A percentile compares a stretch with the other conserved stretches of the same genome.
Evolutionary conservation across 306 rosid species (phyloP).

Genomic region (Vigna hirtella): DNA sequence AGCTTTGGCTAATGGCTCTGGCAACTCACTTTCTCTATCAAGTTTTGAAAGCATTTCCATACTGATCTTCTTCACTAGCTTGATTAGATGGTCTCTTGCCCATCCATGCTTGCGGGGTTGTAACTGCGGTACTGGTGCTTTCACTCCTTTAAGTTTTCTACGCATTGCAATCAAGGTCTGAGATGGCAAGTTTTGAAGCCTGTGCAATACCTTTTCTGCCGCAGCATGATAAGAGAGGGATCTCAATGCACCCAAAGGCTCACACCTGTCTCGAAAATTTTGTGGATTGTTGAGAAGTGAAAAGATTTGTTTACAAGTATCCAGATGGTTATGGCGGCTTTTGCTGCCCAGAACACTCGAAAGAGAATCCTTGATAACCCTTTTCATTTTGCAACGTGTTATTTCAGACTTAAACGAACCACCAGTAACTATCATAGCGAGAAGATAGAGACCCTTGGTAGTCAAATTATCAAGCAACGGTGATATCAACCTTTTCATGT

Average conservation of each 20-base stretch:
- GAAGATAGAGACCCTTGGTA: constrained; percentile 67
- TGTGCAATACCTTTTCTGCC: constrained; percentile 51
- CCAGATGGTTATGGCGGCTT: constrained; percentile 33
- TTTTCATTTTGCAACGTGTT: constrained; percentile 74
- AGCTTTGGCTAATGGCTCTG: constrained; percentile 77
- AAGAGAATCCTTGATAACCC: constrained; percentile 55
- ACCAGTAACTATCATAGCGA: constrained; percentile 60
- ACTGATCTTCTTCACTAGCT: constrained; percentile 49
- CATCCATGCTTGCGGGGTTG: constrained; percentile 56
- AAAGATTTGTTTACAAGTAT: constrained; percentile 50
- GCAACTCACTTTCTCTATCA: constrained; percentile 58
- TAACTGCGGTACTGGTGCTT: constrained; percentile 57
- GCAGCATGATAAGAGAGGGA: constrained; percentile 48
- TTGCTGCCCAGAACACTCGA: constrained; percentile 48
- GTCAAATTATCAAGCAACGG: constrained; percentile 70
- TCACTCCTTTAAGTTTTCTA: constrained; percentile 62
- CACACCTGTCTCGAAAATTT: constrained; percentile 51
- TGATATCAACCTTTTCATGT: constrained; percentile 45
- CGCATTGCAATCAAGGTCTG: constrained; percentile 73
- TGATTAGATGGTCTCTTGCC: constrained; percentile 52
- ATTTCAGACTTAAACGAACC: constrained; percentile 54
- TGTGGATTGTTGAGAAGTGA: constrained; percentile 62
- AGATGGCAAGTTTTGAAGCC: constrained; percentile 55
- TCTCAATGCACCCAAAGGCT: constrained; percentile 44
- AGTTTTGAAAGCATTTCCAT: constrained; percentile 62